phyloP scores from a whole-genome alignment of 2,329 filamentous ascomycete genomes.

The Fusarium solani-melongenae region DNA sequence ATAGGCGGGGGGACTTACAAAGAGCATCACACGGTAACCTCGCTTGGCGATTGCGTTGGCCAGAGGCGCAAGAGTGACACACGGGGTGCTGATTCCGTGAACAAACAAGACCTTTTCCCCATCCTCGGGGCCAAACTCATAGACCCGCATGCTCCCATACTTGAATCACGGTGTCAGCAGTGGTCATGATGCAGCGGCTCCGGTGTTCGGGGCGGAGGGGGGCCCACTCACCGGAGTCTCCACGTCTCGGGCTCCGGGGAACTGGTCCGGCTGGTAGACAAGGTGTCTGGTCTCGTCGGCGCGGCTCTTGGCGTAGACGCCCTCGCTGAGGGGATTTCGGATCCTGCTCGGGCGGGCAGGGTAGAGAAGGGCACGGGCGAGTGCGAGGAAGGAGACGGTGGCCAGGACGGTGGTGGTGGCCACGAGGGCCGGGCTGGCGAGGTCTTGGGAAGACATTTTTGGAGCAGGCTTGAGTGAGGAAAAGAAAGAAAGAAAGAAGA shows the following conservation, averaged over 20 bases:
- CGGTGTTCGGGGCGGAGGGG: neutral
- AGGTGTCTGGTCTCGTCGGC: slow-evolving; percentile 52
- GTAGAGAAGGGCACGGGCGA: slow-evolving; percentile 52
- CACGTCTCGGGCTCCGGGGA: slow-evolving; percentile 80
- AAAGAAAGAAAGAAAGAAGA: neutral
- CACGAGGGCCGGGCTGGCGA: slow-evolving; percentile 43
- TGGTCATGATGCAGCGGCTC: neutral
- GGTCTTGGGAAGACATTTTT: slow-evolving; percentile 17
- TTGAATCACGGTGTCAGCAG: slow-evolving; percentile 38
- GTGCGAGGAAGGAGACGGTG: slow-evolving; percentile 53
- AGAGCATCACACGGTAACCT: slow-evolving; percentile 85
- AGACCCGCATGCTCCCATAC: slow-evolving; percentile 81
- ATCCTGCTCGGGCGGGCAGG: slow-evolving; percentile 54
- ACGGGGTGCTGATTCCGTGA: slow-evolving; percentile 87
- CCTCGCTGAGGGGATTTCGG: slow-evolving; percentile 57
- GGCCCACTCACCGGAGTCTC: slow-evolving; percentile 65
- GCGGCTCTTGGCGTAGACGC: slow-evolving; percentile 48
- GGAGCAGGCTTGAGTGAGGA: neutral
- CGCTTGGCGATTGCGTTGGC: slow-evolving; percentile 73
- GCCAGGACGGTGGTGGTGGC: slow-evolving; percentile 55
- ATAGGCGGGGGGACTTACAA: slow-evolving; percentile 56
- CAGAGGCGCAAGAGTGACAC: slow-evolving; percentile 75
- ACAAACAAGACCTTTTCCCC: slow-evolving; percentile 82
- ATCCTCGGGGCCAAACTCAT: slow-evolving; percentile 82
- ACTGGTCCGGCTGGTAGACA: slow-evolving; percentile 73